phyloP scores from a whole-genome alignment of 805 yeast genomes.

The Teunomyces lycoperdinae region DNA sequence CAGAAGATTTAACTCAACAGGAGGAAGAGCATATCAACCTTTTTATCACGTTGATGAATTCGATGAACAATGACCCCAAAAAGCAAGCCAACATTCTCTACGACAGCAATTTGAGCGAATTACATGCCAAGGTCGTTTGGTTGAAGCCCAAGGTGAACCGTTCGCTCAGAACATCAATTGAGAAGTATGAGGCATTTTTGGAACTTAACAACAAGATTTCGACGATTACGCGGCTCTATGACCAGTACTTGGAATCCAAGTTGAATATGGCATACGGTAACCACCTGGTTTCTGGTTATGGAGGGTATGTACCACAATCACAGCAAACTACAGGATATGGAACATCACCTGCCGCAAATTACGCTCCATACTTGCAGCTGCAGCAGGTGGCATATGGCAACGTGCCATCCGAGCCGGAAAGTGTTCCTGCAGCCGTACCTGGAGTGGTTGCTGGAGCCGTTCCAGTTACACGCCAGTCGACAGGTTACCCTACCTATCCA shows the following conservation, averaged over 20 bases:
- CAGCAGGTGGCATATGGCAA: background rate
- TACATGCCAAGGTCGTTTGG: constrained; percentile 57
- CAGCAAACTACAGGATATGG: constrained; percentile 3
- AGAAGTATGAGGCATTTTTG: constrained; percentile 61
- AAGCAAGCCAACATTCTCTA: constrained; percentile 35
- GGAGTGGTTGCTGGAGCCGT: background rate
- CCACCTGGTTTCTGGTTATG: constrained; percentile 13
- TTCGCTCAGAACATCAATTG: constrained; percentile 54
- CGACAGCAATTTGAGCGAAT: constrained; percentile 52
- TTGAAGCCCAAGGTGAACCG: constrained; percentile 69
- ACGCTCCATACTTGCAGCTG: background rate
- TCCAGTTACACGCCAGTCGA: constrained; percentile 3
- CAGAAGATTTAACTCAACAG: constrained; percentile 45
- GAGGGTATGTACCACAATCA: constrained; percentile 1
- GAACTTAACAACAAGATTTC: constrained; percentile 78
- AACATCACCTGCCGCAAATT: background rate
- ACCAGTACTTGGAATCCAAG: constrained; percentile 61
- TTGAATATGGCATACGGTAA: constrained; percentile 35
- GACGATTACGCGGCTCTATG: constrained; percentile 73
- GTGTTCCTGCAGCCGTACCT: too few relatives aligned
- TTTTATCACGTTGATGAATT: constrained; percentile 64
- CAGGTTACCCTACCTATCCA: constrained; percentile 7
- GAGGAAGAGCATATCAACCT: constrained; percentile 71
- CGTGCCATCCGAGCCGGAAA: too few relatives aligned
- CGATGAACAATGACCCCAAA: constrained; percentile 46